These are phyloP conservation scores for Trichopus zeylanicus DNA, from an alignment of 116 monocot genomes.

Conservation along the genomic window DNA sequence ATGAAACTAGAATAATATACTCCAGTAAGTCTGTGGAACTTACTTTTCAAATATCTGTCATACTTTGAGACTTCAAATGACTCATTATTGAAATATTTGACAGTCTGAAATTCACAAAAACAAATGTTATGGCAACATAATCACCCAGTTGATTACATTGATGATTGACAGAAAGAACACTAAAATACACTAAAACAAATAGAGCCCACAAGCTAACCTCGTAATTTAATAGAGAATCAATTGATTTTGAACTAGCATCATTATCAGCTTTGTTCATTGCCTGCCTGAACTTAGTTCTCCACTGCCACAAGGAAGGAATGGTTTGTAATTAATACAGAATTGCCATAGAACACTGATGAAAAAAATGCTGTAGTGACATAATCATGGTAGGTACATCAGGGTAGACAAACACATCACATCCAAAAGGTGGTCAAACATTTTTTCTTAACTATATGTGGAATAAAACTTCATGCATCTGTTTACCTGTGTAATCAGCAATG, in stretches of 20 bases:
- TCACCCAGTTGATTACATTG: neutral
- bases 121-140: constrained; percentile 5
- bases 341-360: neutral
- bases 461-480: neutral
- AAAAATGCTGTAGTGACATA: too few relatives aligned
- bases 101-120: constrained; percentile 61
- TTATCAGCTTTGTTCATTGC: constrained; percentile 99
- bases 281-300: constrained; percentile 94
- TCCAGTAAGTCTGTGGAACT: constrained; percentile 19
- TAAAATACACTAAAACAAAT: constrained; percentile 6
- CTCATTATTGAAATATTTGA: constrained; percentile 99
- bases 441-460: neutral
- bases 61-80: constrained; percentile 80
- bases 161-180: neutral
- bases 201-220: constrained; percentile 47
- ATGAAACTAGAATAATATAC: neutral
- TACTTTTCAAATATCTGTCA: constrained; percentile 81
- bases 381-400: too few relatives aligned
- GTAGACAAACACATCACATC: too few relatives aligned
- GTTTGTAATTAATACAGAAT: neutral
- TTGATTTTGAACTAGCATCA: constrained; percentile 88
- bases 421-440: too few relatives aligned
- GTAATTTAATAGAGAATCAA: constrained; percentile 95
- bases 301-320: constrained; percentile 37
- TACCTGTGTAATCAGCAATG: constrained; percentile 91